Evolutionary conservation across 768 basidiomycete species (phyloP), one percentile per base, ranked within the genome.

Genomic region (Lentinula sp.): DNA sequence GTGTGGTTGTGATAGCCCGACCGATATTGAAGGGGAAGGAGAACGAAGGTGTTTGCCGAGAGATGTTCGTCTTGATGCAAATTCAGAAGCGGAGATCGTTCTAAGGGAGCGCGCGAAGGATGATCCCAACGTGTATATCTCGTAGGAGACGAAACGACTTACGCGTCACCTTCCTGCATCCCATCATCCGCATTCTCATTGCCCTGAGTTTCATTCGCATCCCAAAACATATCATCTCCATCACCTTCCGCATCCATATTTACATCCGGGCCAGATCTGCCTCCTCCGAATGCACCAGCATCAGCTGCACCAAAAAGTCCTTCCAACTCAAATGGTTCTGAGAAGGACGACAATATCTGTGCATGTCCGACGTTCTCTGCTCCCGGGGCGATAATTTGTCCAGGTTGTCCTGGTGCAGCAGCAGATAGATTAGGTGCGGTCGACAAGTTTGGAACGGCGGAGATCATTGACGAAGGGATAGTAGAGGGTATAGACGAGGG

Each of bases 281-380:
- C 74, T 9, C 74, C 77, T 43, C 78, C 84, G 62, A 91, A 91
- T 8, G 91, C 92, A n/a, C 87, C 89, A 10, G 85, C 85, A 68
- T 94, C 94, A 0, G 90, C 87, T 43, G 80, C 83, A 5, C 87
- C 86, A 64, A 96, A 95, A 4, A 98, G 73, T 0, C 88, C 95
- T 10, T 84, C 91, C 2, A 83, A 70, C 62, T 88, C 84, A 68
- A 98, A 97, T 2, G 93, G 89, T 61, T 87, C 85, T 9, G 87
- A 85, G 28, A 93, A 84, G 49, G 77, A 74, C 1, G 74, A 76
- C 4, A 97, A 70, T 53, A 97, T 92, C 66, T 92, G 85, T 0
- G 91, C 87, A 65, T 92, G 86, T 7, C 91, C 91, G 37, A 91
- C 87, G 60, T 81, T 83, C 67, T 93, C 92, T 13, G 88, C 91